phyloP scores from a whole-genome alignment of 2,329 filamentous ascomycete species.

The Cladosporium sp. region DNA sequence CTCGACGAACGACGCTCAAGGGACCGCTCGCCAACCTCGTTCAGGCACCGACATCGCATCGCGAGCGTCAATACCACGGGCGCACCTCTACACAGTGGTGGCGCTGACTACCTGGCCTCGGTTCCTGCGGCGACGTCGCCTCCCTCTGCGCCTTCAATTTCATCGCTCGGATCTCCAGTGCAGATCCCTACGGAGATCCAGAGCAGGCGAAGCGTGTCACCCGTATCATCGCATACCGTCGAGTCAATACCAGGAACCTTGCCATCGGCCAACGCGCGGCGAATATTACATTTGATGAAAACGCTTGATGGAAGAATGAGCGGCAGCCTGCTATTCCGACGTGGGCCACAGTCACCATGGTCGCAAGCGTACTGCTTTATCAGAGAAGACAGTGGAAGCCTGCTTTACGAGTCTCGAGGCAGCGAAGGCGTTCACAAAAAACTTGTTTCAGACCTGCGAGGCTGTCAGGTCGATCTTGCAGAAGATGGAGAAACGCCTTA shows the following conservation, averaged over 20 bases:
- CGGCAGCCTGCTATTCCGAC: conserved; percentile 73
- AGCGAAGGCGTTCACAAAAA: conserved; percentile 65
- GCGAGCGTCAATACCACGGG: conserved; percentile 69
- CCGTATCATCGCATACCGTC: conserved; percentile 34
- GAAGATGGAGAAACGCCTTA: conserved; percentile 51
- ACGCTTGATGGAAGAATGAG: conserved; percentile 77
- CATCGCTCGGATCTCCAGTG: conserved; percentile 34
- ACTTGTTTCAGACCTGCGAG: conserved; percentile 72
- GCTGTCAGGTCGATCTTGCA: conserved; percentile 65
- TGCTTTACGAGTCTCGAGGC: conserved; percentile 74
- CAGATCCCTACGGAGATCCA: conserved; percentile 28
- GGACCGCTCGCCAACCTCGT: conserved; percentile 33
- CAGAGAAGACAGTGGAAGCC: conserved; percentile 71
- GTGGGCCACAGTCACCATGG: conserved; percentile 65
- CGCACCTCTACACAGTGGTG: conserved; percentile 50
- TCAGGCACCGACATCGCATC: conserved; percentile 57
- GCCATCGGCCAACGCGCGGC: conserved; percentile 64
- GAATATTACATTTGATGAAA: conserved; percentile 75
- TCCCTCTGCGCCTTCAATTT: conserved; percentile 35
- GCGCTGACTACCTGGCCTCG: conserved; percentile 38
- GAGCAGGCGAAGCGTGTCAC: conserved; percentile 33
- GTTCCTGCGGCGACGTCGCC: conserved; percentile 34
- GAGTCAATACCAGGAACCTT: conserved; percentile 34
- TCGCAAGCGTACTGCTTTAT: conserved; percentile 73
- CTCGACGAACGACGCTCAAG: conserved; percentile 49